These are phyloP conservation scores for Eucalyptus pauciflora DNA, from an alignment of 345 rosid species.

Conservation along the genomic window DNA sequence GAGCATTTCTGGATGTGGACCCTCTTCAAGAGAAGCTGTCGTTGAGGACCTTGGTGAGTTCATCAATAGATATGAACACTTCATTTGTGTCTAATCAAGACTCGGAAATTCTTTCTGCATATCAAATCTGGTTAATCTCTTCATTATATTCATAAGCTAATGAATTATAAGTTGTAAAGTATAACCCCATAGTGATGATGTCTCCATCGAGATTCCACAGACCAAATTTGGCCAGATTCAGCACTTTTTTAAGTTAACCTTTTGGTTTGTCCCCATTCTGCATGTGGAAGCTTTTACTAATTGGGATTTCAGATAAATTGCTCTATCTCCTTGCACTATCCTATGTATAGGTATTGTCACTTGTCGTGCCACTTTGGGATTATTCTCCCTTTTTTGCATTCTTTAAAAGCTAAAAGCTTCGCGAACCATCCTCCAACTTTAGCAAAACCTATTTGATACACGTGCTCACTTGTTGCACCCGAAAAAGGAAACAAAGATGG, in stretches of 20 bases:
- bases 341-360: not conserved
- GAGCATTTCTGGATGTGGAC: conserved; percentile 26
- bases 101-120: not conserved
- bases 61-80: not conserved
- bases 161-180: not conserved
- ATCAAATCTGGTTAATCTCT: not conserved
- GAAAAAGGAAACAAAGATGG: not conserved
- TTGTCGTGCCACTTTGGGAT: not conserved
- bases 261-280: not conserved
- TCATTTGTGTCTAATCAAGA: not conserved
- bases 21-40: conserved; percentile 17
- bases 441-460: not conserved
- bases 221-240: too few relatives aligned
- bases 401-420: not conserved
- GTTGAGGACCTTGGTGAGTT: conserved; percentile 39
- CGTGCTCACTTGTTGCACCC: not conserved
- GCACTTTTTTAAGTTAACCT: not conserved
- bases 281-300: not conserved
- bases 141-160: not conserved
- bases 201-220: not conserved
- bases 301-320: not conserved
- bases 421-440: not conserved
- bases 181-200: not conserved
- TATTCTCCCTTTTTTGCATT: too few relatives aligned
- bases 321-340: not conserved